Percentiles rank a stretch among this genome's conserved stretches.
These are phyloP conservation scores for Aspergillus candidus DNA, from an alignment of 2,329 filamentous ascomycete genomes.

Conservation along the genomic window DNA sequence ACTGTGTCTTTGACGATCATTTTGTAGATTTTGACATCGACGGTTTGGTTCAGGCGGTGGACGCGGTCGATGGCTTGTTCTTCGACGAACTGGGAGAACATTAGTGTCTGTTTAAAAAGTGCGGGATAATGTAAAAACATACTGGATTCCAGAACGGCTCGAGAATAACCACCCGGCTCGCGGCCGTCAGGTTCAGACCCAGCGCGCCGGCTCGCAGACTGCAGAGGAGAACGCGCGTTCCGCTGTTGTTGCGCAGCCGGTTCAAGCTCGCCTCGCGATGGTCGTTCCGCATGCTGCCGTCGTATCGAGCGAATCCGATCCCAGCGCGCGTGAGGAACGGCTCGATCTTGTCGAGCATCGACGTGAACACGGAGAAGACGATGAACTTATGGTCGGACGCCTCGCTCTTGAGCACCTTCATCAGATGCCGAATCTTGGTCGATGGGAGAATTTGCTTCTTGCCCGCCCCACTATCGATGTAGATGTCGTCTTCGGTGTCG, in stretches of 20 bases:
- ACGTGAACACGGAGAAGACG: constrained; percentile 96
- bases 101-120: constrained; percentile 14
- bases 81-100: constrained; percentile 70
- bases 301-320: constrained; percentile 81
- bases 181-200: constrained; percentile 89
- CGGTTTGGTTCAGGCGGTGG: constrained; percentile 93
- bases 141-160: constrained; percentile 98
- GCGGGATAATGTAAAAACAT: constrained; percentile 31
- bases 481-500: constrained; percentile 36
- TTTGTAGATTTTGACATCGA: constrained; percentile 92
- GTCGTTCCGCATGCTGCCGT: constrained; percentile 92
- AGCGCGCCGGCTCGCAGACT: constrained; percentile 90
- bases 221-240: constrained; percentile 79
- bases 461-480: constrained; percentile 35
- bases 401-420: constrained; percentile 74
- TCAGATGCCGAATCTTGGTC: constrained; percentile 84
- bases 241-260: constrained; percentile 65
- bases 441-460: constrained; percentile 52
- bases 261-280: constrained; percentile 79
- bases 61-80: constrained; percentile 98
- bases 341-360: constrained; percentile 94
- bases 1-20: constrained; percentile 81
- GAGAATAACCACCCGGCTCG: constrained; percentile 85
- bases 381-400: constrained; percentile 86
- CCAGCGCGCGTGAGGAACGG: constrained; percentile 73